These are phyloP conservation scores for Stagonosporopsis tanaceti DNA, from an alignment of 2,329 filamentous ascomycete species.

Conservation along the genomic window DNA sequence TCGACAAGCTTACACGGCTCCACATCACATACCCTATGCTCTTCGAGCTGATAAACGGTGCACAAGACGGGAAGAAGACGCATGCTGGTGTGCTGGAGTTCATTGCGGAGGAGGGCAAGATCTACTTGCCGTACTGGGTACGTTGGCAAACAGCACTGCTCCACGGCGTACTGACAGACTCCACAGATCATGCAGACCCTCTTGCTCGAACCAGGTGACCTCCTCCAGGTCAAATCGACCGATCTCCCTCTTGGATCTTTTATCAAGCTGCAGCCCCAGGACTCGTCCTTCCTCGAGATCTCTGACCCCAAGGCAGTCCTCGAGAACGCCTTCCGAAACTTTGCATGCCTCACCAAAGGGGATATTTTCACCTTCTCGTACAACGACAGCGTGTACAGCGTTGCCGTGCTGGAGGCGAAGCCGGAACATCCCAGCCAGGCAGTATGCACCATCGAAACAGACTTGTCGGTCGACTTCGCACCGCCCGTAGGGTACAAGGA, in stretches of 20 bases:
- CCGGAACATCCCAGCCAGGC: slow-evolving; percentile 84
- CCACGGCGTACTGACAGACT: slow-evolving; percentile 20
- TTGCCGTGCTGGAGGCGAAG: slow-evolving; percentile 93
- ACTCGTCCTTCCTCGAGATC: slow-evolving; percentile 92
- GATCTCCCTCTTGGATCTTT: slow-evolving; percentile 88
- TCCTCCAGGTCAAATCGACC: slow-evolving; percentile 94
- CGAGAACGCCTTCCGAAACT: slow-evolving; percentile 95
- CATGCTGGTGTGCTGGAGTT: slow-evolving; percentile 97
- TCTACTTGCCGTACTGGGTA: slow-evolving; percentile 96
- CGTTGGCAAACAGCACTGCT: slow-evolving; percentile 17
- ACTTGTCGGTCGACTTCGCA: slow-evolving; percentile 95
- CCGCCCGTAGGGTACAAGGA: slow-evolving; percentile 94
- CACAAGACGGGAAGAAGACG: slow-evolving; percentile 83
- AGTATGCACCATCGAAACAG: slow-evolving; percentile 93
- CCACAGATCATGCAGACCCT: slow-evolving; percentile 91
- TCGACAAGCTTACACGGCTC: slow-evolving; percentile 94
- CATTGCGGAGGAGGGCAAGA: slow-evolving; percentile 94
- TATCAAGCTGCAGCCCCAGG: slow-evolving; percentile 97
- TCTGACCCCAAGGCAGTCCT: slow-evolving; percentile 96
- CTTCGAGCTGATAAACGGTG: slow-evolving; percentile 93
- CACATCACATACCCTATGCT: slow-evolving; percentile 98
- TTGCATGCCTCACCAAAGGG: slow-evolving; percentile 89
- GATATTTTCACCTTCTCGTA: slow-evolving; percentile 97
- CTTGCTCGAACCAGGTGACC: slow-evolving; percentile 86
- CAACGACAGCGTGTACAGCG: slow-evolving; percentile 92